Conservation (phyloP, 2,329 filamentous ascomycete genomes). For the Pezicula neosporulosa region DNA sequence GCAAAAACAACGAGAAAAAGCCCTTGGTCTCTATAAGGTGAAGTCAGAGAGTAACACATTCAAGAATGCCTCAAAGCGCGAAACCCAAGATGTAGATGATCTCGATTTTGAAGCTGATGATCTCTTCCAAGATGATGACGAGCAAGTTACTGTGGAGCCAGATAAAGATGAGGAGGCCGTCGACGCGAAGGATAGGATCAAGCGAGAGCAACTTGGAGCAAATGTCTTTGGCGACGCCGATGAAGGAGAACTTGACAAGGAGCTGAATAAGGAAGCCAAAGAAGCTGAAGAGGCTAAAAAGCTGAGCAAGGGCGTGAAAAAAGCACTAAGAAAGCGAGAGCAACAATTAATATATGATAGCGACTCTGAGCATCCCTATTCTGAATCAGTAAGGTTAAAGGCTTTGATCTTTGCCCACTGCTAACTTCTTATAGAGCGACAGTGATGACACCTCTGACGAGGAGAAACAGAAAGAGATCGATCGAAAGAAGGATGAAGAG, state of each 20-base stretch:
- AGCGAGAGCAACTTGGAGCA: conserved; percentile 78
- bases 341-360: conserved; percentile 83
- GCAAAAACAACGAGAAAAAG: conserved; percentile 49
- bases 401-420: conserved; percentile 14
- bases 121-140: conserved; percentile 84
- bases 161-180: conserved; percentile 81
- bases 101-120: conserved; percentile 65
- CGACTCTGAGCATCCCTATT: conserved; percentile 59
- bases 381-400: conserved; percentile 41
- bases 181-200: conserved; percentile 68
- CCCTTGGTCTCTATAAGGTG: conserved; percentile 49
- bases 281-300: conserved; percentile 67
- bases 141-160: conserved; percentile 68
- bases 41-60: conserved; percentile 68
- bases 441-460: conserved; percentile 42
- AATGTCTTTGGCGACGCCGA: conserved; percentile 74
- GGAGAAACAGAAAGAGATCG: conserved; percentile 61
- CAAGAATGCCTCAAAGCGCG: conserved; percentile 54
- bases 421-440: conserved; percentile 41
- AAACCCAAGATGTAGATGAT: conserved; percentile 69
- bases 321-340: conserved; percentile 79
- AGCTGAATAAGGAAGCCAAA: conserved; percentile 65
- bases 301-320: conserved; percentile 73
- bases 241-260: conserved; percentile 70
- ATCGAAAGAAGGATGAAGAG: conserved; percentile 56